Conservation (phyloP, 768 basidiomycete species). For the Boletales sp. region DNA sequence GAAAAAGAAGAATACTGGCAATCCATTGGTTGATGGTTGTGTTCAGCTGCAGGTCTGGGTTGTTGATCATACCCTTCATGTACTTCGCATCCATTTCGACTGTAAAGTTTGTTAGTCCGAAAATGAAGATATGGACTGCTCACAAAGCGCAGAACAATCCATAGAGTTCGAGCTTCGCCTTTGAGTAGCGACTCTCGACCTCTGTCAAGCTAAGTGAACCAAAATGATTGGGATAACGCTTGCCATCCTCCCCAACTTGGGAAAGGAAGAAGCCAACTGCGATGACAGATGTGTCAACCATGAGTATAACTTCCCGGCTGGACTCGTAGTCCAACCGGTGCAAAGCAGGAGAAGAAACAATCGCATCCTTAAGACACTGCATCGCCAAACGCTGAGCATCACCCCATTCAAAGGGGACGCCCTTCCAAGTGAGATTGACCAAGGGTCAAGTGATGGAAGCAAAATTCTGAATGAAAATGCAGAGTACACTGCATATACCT, state of each 20-base stretch:
- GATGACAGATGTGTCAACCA: too few relatives aligned
- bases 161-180: constrained; percentile 27
- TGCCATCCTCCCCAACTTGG: not conserved
- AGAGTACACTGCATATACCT: constrained; percentile 22
- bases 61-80: too few relatives aligned
- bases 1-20: too few relatives aligned
- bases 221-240: constrained; percentile 29
- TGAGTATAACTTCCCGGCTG: not conserved
- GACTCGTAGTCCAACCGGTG: not conserved
- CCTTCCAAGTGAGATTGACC: constrained; percentile 24
- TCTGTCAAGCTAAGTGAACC: constrained; percentile 38
- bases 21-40: too few relatives aligned
- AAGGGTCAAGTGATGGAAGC: too few relatives aligned
- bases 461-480: constrained; percentile 31
- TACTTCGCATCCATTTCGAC: too few relatives aligned
- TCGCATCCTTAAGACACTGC: constrained; percentile 12
- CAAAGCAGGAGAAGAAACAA: constrained; percentile 11
- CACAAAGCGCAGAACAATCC: not conserved
- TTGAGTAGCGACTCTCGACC: constrained; percentile 9
- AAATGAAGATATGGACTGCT: too few relatives aligned
- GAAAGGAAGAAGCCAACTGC: constrained; percentile 35
- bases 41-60: too few relatives aligned
- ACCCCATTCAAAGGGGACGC: constrained; percentile 19
- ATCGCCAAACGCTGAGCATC: too few relatives aligned
- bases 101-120: too few relatives aligned